These are phyloP conservation scores for Magnolia changhungtana DNA, from an alignment of 164 flowering plant genomes.

Conservation along the genomic window DNA sequence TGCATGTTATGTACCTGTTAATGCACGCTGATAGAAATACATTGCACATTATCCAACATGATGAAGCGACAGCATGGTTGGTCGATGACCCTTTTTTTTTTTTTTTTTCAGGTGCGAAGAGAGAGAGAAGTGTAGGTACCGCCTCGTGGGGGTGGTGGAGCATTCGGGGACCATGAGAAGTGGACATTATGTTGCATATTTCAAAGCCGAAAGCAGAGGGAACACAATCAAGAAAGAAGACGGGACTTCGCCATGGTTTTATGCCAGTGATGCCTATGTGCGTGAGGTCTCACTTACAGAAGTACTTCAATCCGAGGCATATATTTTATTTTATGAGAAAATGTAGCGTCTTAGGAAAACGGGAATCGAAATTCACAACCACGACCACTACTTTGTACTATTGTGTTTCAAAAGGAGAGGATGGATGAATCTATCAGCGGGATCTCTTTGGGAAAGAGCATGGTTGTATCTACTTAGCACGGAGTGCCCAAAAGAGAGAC, in stretches of 20 bases:
- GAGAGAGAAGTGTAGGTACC: conserved; percentile 36
- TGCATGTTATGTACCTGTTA: too few species aligned
- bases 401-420: background rate
- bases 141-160: conserved; percentile 78
- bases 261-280: conserved; percentile 68
- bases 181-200: conserved; percentile 93
- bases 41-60: background rate
- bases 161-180: conserved; percentile 86
- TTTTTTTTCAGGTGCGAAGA: conserved; percentile 46
- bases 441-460: background rate
- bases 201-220: conserved; percentile 42
- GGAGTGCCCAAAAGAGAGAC: background rate
- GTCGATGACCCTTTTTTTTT: background rate
- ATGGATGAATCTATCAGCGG: background rate
- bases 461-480: background rate
- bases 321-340: conserved; percentile 78
- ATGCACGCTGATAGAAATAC: background rate
- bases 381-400: background rate
- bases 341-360: background rate
- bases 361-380: background rate
- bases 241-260: conserved; percentile 50
- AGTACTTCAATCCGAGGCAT: conserved; percentile 81
- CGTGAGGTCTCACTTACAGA: conserved; percentile 59
- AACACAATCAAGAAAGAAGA: conserved; percentile 22
- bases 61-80: background rate